These are phyloP conservation scores for Elongisporangium undulatum DNA, from an alignment of 352 stramenopile genomes.

Conservation along the genomic window DNA sequence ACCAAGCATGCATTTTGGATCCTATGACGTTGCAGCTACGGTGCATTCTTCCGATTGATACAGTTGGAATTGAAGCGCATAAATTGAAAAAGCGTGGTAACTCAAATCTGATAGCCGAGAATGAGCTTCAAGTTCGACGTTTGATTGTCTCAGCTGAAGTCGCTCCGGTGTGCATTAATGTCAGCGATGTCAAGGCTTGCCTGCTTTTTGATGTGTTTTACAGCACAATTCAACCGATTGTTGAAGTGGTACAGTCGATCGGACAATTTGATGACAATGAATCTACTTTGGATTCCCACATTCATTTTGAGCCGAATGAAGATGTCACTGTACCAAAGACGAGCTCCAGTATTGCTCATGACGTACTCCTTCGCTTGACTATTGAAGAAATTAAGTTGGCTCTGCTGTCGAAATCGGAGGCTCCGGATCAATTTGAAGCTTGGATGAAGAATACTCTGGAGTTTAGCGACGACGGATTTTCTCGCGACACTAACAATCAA, in stretches of 20 bases:
- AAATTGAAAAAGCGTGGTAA: constrained; percentile 7
- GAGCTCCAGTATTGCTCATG: background rate
- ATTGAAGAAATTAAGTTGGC: constrained; percentile 49
- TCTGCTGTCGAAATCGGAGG: constrained; percentile 37
- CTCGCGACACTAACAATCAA: constrained; percentile 20
- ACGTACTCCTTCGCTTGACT: constrained; percentile 1
- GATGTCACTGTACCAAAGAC: background rate
- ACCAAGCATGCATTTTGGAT: constrained; percentile 24
- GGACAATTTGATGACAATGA: background rate
- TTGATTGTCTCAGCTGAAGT: constrained; percentile 7
- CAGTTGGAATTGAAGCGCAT: constrained; percentile 3
- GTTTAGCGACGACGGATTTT: constrained; percentile 27
- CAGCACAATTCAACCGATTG: constrained; percentile 23
- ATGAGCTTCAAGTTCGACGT: background rate
- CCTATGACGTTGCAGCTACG: constrained; percentile 29
- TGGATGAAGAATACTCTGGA: constrained; percentile 47
- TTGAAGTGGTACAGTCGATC: background rate
- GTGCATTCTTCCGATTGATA: constrained; percentile 9
- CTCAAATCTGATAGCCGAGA: constrained; percentile 1
- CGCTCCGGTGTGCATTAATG: constrained; percentile 32
- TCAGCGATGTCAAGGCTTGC: constrained; percentile 38
- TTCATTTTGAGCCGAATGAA: background rate
- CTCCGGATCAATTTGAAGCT: constrained; percentile 37
- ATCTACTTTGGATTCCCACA: background rate
- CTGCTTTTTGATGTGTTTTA: constrained; percentile 31